phyloP scores from a whole-genome alignment of 192 early-diverging fungal species.

The Glomus cerebriforme region DNA sequence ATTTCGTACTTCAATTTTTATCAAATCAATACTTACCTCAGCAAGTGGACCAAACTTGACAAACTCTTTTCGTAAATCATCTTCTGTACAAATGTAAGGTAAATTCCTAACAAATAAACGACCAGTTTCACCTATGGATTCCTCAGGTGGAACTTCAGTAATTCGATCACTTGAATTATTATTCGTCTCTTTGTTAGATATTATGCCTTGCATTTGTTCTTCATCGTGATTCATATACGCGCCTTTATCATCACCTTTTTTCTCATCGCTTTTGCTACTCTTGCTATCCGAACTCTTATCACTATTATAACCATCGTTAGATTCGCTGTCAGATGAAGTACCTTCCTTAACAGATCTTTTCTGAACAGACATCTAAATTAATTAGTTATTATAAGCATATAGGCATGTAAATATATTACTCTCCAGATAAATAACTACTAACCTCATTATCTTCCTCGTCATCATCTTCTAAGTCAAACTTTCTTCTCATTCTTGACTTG shows the following conservation, averaged over 20 bases:
- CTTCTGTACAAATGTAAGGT: conserved; percentile 84
- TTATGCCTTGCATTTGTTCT: not conserved
- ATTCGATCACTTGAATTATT: not conserved
- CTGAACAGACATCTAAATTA: not conserved
- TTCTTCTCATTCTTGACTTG: conserved; percentile 62
- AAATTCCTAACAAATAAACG: conserved; percentile 94
- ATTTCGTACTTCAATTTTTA: not conserved
- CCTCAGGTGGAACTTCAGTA: conserved; percentile 40
- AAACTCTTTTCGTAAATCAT: conserved; percentile 83
- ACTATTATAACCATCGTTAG: too few species aligned
- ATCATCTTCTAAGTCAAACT: conserved; percentile 29
- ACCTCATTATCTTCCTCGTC: conserved; percentile 35
- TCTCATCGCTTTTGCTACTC: not conserved
- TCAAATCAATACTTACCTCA: conserved; percentile 54
- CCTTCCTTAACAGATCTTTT: too few species aligned
- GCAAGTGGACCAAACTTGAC: conserved; percentile 87
- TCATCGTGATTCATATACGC: conserved; percentile 33
- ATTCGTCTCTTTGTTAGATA: conserved; percentile 8
- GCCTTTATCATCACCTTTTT: conserved; percentile 24
- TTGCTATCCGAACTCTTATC: not conserved
- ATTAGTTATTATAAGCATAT: not conserved
- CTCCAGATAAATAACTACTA: not conserved
- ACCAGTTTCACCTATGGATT: conserved; percentile 89
- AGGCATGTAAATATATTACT: not conserved
- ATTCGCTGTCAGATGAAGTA: not conserved